Percentiles rank a stretch among this genome's conserved stretches.
phyloP scores from a whole-genome alignment of 176 grass and related monocot genomes.

The Oryza coarctata region DNA sequence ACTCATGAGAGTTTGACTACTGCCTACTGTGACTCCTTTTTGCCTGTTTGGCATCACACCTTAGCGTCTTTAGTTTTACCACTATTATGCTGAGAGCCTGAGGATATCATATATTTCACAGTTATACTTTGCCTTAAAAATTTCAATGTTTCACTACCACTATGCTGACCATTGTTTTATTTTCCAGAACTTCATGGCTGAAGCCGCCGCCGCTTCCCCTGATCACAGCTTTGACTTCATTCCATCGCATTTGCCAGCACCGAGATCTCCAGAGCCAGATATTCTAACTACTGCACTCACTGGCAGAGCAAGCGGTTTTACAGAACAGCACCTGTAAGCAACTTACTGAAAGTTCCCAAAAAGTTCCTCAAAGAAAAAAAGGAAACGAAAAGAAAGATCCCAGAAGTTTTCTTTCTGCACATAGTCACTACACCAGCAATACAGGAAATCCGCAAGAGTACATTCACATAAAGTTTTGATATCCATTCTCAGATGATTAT shows the following conservation, averaged over 20 bases:
- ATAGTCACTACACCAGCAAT: slow-evolving; percentile 18
- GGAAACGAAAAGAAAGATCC: slow-evolving; percentile 5
- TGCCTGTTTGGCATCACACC: slow-evolving; percentile 6
- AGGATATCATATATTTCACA: slow-evolving; percentile 8
- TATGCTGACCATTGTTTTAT: slow-evolving; percentile 27
- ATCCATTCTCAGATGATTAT: background rate
- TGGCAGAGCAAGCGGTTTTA: slow-evolving; percentile 11
- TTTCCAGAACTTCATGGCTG: slow-evolving; percentile 54
- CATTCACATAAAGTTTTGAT: slow-evolving; percentile 33
- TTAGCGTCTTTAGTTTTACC: background rate
- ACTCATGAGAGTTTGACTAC: background rate
- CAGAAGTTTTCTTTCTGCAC: slow-evolving; percentile 29
- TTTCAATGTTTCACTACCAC: slow-evolving; percentile 3
- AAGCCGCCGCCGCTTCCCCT: slow-evolving; percentile 44
- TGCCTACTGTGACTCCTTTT: background rate
- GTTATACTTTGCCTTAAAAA: background rate
- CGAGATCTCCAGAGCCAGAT: slow-evolving; percentile 29
- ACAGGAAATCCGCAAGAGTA: slow-evolving; percentile 26
- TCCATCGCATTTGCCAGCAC: slow-evolving; percentile 46
- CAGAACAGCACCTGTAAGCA: slow-evolving; percentile 35
- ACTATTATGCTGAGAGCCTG: background rate
- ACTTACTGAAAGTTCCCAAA: slow-evolving; percentile 39
- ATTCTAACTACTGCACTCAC: slow-evolving; percentile 7
- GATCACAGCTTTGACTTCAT: slow-evolving; percentile 46
- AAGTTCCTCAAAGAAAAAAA: background rate